phyloP scores from a whole-genome alignment of 495 filamentous ascomycete genomes.

The Lasiosphaeria miniovina region DNA sequence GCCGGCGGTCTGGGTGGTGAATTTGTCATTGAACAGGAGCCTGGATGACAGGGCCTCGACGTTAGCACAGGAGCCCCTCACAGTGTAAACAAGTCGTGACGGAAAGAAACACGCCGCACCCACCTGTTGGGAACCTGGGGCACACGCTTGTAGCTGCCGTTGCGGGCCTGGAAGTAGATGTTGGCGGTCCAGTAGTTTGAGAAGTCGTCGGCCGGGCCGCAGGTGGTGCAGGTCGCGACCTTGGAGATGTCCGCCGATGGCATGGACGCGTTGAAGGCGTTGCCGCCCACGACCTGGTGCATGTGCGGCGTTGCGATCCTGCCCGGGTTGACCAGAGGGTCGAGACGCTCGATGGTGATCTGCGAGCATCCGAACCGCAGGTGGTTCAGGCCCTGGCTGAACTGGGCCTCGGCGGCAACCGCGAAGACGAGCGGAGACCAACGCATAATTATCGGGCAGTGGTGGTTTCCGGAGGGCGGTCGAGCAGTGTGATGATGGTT shows the following conservation, averaged over 20 bases:
- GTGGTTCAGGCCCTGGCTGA: conserved; percentile 5
- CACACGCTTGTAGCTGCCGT: conserved; percentile 40
- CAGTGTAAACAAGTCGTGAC: neutral
- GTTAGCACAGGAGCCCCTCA: no score
- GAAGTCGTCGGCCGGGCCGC: conserved; percentile 32
- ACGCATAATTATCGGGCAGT: conserved; percentile 1
- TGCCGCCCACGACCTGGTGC: conserved; percentile 44
- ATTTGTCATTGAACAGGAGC: conserved; percentile 14
- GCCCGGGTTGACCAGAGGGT: conserved; percentile 34
- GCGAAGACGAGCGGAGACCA: conserved; percentile 10
- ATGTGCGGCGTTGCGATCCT: conserved; percentile 31
- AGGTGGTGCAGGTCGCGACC: conserved; percentile 32
- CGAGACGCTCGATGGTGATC: conserved; percentile 26
- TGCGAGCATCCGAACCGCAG: conserved; percentile 24
- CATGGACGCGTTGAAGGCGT: conserved; percentile 34
- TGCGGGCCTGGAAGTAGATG: conserved; percentile 37
- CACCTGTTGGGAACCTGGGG: conserved; percentile 38
- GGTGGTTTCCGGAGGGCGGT: neutral
- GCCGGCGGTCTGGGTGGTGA: conserved; percentile 16
- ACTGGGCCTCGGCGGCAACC: conserved; percentile 8
- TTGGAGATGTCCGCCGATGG: conserved; percentile 28
- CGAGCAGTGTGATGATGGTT: neutral
- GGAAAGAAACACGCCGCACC: neutral
- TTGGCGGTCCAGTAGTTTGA: conserved; percentile 46
- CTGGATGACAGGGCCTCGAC: neutral